A percentile compares a stretch with the other conserved stretches of the same genome.
Conservation (phyloP, 768 basidiomycete genomes). For the Calvatia gigantea region DNA sequence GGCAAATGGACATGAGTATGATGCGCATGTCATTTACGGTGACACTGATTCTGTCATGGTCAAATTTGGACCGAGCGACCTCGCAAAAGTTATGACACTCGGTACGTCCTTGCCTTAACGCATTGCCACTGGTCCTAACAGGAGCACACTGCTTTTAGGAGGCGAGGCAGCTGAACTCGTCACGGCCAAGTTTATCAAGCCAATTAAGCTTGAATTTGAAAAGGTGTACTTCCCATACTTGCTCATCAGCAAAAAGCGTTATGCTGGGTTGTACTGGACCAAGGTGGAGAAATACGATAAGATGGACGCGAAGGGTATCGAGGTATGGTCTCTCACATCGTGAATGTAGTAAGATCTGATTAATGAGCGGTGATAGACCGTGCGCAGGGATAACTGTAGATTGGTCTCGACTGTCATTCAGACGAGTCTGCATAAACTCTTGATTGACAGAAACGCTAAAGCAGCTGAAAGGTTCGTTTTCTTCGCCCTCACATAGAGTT, state of each 20-base stretch:
- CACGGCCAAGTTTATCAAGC: slow-evolving; percentile 86
- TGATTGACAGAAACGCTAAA: slow-evolving; percentile 92
- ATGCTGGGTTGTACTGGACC: slow-evolving; percentile 98
- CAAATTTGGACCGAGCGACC: slow-evolving; percentile 86
- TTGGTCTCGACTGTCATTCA: slow-evolving; percentile 97
- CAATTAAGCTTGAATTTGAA: slow-evolving; percentile 99
- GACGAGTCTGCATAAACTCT: slow-evolving; percentile 96
- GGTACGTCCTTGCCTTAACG: slow-evolving; percentile 45
- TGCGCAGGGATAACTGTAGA: slow-evolving; percentile 97
- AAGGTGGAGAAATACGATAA: slow-evolving; percentile 94
- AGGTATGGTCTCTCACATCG: slow-evolving; percentile 48
- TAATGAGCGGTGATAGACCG: slow-evolving; percentile 57
- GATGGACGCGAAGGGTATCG: slow-evolving; percentile 99
- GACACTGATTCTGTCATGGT: slow-evolving; percentile 99
- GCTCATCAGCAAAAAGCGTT: slow-evolving; percentile 97
- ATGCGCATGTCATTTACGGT: slow-evolving; percentile 96
- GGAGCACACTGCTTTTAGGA: slow-evolving; percentile 41
- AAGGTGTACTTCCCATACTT: slow-evolving; percentile 99
- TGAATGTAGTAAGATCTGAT: background rate
- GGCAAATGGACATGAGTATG: slow-evolving; percentile 79
- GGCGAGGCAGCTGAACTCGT: slow-evolving; percentile 91
- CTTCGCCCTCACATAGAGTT: background rate
- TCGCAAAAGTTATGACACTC: slow-evolving; percentile 84
- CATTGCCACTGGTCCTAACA: background rate
- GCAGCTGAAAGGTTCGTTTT: slow-evolving; percentile 84